Base-by-base conservation (phyloP, 345 rosid genomes). In the Brassica cretica region DNA sequence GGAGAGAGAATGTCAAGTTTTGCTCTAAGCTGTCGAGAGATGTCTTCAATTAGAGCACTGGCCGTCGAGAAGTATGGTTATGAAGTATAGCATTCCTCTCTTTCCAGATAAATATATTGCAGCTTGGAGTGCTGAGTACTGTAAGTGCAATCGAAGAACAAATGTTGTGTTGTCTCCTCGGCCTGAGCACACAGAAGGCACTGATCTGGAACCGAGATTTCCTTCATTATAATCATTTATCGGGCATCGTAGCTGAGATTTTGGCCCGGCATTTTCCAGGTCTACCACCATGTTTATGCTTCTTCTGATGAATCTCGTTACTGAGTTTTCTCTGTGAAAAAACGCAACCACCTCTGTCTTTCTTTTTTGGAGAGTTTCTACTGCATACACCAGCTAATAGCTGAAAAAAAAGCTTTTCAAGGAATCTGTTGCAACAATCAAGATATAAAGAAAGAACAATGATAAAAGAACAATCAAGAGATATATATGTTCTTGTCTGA, bases 271-370 rank as follows among this genome's bases (percentile, higher is more conserved):
- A 12, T 44, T 44, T 44, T 12, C 5, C 51, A 44, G 5, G 5
- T 44, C 51, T 44, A 5, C 46, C 46, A 41, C 46, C 46, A 41
- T 41, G 46, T 41, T 41, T 41, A 41, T 41, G 46, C 14, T 41
- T 41, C 4, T 41, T 41, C 14, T 41, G 46, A 41, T 41, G 46
- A 41, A 10, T 3, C 46, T 10, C 2, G 14, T 41, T 41, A 3
- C 46, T 44, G 15, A 44, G 5, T 44, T 44, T 9, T 39, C 12
- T 44, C 51, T 12, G 51, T 44, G 5, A 44, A 11, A 5, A 44
- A 44, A 44, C 15, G 1, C n/a, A 11, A 12, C 51, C 51, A 44
- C 5, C 51, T 44, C 96, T 90, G 11, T 39, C 14, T 39, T 39
- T 39, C 44, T 39, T 39, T 39, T 30, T 39, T 39, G 46, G 46